Base-by-base conservation (phyloP, 2,329 filamentous ascomycete species). In the Trichothecium sympodiale region DNA sequence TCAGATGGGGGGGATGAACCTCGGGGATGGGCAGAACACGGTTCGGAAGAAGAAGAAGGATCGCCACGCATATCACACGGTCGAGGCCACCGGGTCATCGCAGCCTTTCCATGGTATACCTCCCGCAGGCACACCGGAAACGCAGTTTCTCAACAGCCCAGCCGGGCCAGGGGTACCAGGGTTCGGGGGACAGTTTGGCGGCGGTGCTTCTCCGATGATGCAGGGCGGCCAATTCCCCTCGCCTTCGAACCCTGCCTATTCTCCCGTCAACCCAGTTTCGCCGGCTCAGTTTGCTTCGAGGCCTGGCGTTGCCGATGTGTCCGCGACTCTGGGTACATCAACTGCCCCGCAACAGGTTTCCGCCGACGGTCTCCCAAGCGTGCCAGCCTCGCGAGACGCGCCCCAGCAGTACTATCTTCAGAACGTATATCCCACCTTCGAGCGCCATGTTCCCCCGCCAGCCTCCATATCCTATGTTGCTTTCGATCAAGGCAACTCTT, bases 401-500 rank as follows among this genome's bases (percentile, higher is more conserved):
- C 71, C 84, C 7, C 84, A 91, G 45, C 79, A 82, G 44, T 82
- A 88, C 62, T 98, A 89, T 55, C 73, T 93, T 47, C 77, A 71
- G 46, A 83, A 94, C 56, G 71, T 94, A 35, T 96, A 95, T 56
- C 87, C 89, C 14, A 98, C 91, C 4, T 94, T 96, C 64, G 89
- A 96, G 61, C 83, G 83, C 40, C 87, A 94, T 53, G 70, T 94
- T 3, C 88, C 91, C 9, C 91, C 91, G 32, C 87, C 91, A 3
- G 84, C 88, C 12, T 77, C 83, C 5, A 73, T 91, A 16, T 87
- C 91, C 3, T 96, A 91, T 51, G 82, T 95, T 27, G 84, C 88
- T n/a, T 84, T 80, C 49, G 91, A 98, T 50, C 91, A 98, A 58
- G 91, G 91, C 49, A 98, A 95, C 56, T 81, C 91, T 5, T 95